These are phyloP conservation scores for Lactarius hatsudake DNA, from an alignment of 768 basidiomycete genomes.

Conservation along the genomic window DNA sequence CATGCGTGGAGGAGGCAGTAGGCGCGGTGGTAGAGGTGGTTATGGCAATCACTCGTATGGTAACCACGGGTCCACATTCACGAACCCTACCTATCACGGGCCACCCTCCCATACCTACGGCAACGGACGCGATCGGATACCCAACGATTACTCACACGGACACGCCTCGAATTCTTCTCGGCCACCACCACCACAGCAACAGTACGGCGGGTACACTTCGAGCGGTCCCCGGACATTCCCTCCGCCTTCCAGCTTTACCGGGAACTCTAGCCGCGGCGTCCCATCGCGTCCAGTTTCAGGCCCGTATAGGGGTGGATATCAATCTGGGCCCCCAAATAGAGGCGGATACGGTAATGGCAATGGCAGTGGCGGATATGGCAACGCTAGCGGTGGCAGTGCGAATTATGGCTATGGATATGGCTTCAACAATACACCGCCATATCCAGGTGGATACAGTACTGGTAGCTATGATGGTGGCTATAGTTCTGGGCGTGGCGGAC, in stretches of 20 bases:
- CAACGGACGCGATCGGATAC: slow-evolving; percentile 29
- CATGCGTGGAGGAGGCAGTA: slow-evolving; percentile 52
- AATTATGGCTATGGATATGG: slow-evolving; percentile 37
- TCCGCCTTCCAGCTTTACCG: slow-evolving; percentile 5
- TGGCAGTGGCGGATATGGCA: slow-evolving; percentile 32
- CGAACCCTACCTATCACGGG: slow-evolving; percentile 14
- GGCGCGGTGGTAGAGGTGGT: slow-evolving; percentile 42
- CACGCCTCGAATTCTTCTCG: slow-evolving; percentile 30
- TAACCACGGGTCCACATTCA: slow-evolving; percentile 11
- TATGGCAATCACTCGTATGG: slow-evolving; percentile 27
- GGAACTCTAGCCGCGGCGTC: slow-evolving; percentile 19
- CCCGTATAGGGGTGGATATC: slow-evolving; percentile 28
- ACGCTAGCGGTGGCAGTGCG: slow-evolving; percentile 36
- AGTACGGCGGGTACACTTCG: slow-evolving; percentile 34
- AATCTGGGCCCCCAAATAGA: slow-evolving; percentile 32
- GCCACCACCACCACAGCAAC: slow-evolving; percentile 31
- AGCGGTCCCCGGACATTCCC: slow-evolving; percentile 25
- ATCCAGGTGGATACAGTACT: slow-evolving; percentile 16
- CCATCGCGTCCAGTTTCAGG: slow-evolving; percentile 14
- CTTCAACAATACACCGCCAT: slow-evolving; percentile 23
- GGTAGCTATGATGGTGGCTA: slow-evolving; percentile 29
- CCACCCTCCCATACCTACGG: slow-evolving; percentile 20
- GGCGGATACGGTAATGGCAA: slow-evolving; percentile 35
- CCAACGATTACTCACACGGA: slow-evolving; percentile 29
- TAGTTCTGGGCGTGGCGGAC: slow-evolving; percentile 24